Evolutionary conservation across 2,329 filamentous ascomycete genomes (phyloP).

Genomic region (Sarocladium strictum): DNA sequence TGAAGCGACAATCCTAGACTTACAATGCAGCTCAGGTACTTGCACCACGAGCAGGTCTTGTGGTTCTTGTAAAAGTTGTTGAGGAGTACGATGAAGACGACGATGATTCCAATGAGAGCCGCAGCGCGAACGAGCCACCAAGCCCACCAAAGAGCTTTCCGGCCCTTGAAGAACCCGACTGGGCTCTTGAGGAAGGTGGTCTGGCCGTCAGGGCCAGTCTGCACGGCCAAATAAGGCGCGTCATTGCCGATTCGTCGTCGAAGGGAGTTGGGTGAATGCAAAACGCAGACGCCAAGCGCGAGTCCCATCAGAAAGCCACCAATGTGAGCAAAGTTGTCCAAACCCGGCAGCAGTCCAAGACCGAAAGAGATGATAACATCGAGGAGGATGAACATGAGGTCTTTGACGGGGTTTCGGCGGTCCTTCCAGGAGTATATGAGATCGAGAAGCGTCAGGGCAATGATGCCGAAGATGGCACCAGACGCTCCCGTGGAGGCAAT

Average conservation of each 20-base stretch:
- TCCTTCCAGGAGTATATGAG: slow-evolving; percentile 89
- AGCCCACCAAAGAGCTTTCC: slow-evolving; percentile 92
- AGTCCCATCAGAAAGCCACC: slow-evolving; percentile 93
- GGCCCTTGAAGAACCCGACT: slow-evolving; percentile 79
- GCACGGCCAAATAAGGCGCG: slow-evolving; percentile 61
- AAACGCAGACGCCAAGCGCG: slow-evolving; percentile 75
- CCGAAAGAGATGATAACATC: slow-evolving; percentile 89
- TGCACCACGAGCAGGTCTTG: slow-evolving; percentile 78
- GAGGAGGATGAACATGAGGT: slow-evolving; percentile 79
- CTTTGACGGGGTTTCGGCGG: slow-evolving; percentile 68
- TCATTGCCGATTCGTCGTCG: slow-evolving; percentile 67
- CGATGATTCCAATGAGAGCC: slow-evolving; percentile 70
- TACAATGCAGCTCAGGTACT: slow-evolving; percentile 88
- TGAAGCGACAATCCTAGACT: slow-evolving; percentile 34
- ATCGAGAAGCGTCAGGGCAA: slow-evolving; percentile 83
- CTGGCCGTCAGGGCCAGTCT: slow-evolving; percentile 40
- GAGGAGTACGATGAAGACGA: slow-evolving; percentile 80
- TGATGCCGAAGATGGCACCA: slow-evolving; percentile 83
- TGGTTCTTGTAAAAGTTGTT: slow-evolving; percentile 85
- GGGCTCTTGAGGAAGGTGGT: slow-evolving; percentile 56
- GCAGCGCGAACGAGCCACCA: slow-evolving; percentile 89
- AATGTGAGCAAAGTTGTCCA: slow-evolving; percentile 98
- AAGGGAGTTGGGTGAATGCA: slow-evolving; percentile 81
- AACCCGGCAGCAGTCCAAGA: slow-evolving; percentile 79
- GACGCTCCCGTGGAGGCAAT: slow-evolving; percentile 86